Evolutionary conservation across 116 monocot species (phyloP), one percentile per base, ranked within the genome.

Genomic region (Papilionanthe hybrid): DNA sequence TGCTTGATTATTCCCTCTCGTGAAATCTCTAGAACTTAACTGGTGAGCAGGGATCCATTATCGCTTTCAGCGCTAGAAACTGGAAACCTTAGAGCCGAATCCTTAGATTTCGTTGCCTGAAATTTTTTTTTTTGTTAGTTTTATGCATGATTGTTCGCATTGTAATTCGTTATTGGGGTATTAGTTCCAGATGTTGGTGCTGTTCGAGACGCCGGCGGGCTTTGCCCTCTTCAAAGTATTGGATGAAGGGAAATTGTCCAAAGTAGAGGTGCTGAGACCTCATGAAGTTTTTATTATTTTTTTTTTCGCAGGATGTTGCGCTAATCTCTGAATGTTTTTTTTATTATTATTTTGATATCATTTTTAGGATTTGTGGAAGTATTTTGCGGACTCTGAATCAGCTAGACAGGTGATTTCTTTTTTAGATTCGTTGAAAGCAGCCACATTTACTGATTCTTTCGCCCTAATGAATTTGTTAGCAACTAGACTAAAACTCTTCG

Each of bases 191-290:
- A 96, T 96, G 96, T 72, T 96, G 63, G 87, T 93, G 49, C 75
- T 96, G 72, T 96, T 97, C 82, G 97, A 97, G 82, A 97, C 97
- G 20, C 94, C 97, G 22, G 97, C 97, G 37, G 97, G 97, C 56
- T 97, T 97, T 75, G 97, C 97, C 84, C 89, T 97, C n/a, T 97
- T 97, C 82, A 97, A 97, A 82, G 94, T 97, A 22, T 75, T 97
- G 23, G 90, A 97, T 77, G 97, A 97, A 86, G 94, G 92, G 9
- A 97, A 97, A 79, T 91, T 97, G 47, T 84, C 91, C 0, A 91
- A 88, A 87, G 92, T 94, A n/a, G 92, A 97, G 88, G 97, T 95
- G 72, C 20, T 60, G 57, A 29, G 4, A 37, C 28, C 9, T 28
- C 27, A 15, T 5, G 15, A 7, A 55, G 3, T 37, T 56, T 22